Evolutionary conservation across 176 grass and related monocot genomes (phyloP), one percentile per base, ranked within the genome.

Genomic region (Carex cristatella): DNA sequence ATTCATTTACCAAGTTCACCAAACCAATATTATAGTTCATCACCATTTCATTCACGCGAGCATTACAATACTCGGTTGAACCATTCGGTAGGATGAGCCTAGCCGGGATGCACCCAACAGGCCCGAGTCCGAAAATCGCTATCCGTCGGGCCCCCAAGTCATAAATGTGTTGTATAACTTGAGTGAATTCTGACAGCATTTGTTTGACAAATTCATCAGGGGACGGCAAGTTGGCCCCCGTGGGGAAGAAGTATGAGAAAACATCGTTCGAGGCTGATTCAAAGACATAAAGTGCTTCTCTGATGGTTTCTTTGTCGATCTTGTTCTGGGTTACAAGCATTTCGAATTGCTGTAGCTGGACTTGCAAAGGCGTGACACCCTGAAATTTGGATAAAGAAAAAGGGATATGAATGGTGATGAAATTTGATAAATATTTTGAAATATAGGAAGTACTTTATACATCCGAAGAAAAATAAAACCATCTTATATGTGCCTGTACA

Each of bases 131-230:
- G 12, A 77, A 77, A 56, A 56, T 30, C 11, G 23, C 73, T 16
- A 56, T 77, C 73, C 27, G 49, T 16, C 11, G 27, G 12, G 48
- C 73, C 23, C 73, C 73, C 73, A 77, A 33, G 48, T 56, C 73
- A 49, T 33, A 55, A 31, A 76, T 30, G 18, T 5, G 23, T 51
- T 55, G 72, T 53, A 75, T 12, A 7, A 75, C 4, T 51, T 53
- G 3, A 54, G 18, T 74, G 42, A 76, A 28, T 76, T 76, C 72
- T 76, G 23, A 76, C 19, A 76, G 72, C 72, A 54, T 51, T 53
- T 30, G 72, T 76, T 5, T 76, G 72, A 76, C 72, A 76, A 74
- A 76, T 54, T 76, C 46, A 76, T 55, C 23, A 30, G 72, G 72
- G 23, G 40, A 1, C 5, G 48, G 72, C n/a, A 55, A n/a, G n/a